Conservation (phyloP, 306 rosid genomes). For the Quercus rubra region DNA sequence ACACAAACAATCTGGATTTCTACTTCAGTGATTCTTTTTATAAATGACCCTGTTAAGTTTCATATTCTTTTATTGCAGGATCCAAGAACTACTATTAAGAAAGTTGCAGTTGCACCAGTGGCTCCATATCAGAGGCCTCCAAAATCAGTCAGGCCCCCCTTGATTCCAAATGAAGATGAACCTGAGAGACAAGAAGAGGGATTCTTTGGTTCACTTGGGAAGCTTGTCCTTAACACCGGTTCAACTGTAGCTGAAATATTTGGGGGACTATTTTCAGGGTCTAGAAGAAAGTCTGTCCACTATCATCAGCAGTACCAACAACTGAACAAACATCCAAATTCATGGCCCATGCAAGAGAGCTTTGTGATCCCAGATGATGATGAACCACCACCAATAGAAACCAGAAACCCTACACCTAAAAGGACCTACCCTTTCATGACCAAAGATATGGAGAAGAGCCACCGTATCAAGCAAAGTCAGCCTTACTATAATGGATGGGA, state of each 20-base stretch:
- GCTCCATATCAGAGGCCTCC: constrained; percentile 59
- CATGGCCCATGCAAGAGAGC: constrained; percentile 95
- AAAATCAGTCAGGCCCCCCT: constrained; percentile 71
- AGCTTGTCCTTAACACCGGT: constrained; percentile 64
- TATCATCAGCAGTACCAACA: constrained; percentile 68
- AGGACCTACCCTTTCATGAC: constrained; percentile 55
- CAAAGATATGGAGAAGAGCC: constrained; percentile 65
- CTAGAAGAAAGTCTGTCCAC: constrained; percentile 62
- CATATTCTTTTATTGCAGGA: constrained; percentile 39
- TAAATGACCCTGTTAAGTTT: background rate
- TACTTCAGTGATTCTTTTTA: background rate
- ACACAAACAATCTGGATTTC: background rate
- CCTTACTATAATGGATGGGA: constrained; percentile 60
- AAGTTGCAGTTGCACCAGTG: constrained; percentile 45
- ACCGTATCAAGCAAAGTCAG: constrained; percentile 43
- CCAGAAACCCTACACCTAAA: constrained; percentile 49
- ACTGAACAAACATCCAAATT: constrained; percentile 38
- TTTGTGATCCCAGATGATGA: constrained; percentile 83
- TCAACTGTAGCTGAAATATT: constrained; percentile 61
- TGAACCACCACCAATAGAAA: constrained; percentile 80
- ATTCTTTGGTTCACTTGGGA: constrained; percentile 83
- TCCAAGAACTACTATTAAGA: constrained; percentile 40
- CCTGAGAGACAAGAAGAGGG: constrained; percentile 72
- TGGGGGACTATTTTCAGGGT: constrained; percentile 56
- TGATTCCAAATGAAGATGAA: constrained; percentile 81